Conservation (phyloP, 371 early-diverging fungal species). For the Saksenaea oblongispora region DNA sequence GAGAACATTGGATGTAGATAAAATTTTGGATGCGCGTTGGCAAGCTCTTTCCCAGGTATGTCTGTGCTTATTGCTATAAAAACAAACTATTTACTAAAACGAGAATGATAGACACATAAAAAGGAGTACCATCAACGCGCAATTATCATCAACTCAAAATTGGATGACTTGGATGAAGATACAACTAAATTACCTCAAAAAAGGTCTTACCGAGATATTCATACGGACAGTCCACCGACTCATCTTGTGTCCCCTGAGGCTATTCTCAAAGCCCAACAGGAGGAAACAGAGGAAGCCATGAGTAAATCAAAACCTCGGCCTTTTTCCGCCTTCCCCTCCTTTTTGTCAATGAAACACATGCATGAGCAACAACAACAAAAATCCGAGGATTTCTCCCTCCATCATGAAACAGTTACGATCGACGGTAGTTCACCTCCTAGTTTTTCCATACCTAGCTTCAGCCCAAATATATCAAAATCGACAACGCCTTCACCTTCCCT, state of each 20-base stretch:
- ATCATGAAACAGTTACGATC: background rate
- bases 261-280: conserved; percentile 43
- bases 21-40: conserved; percentile 11
- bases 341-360: conserved; percentile 25
- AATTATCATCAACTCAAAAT: conserved; percentile 15
- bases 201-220: conserved; percentile 5
- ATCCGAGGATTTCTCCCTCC: background rate
- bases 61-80: background rate
- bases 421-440: conserved; percentile 5
- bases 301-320: conserved; percentile 13
- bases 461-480: conserved; percentile 7
- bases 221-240: conserved; percentile 7
- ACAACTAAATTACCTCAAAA: conserved; percentile 5
- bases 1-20: background rate
- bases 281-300: conserved; percentile 44
- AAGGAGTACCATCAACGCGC: conserved; percentile 12
- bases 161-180: conserved; percentile 12
- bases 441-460: conserved; percentile 13
- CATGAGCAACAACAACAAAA: conserved; percentile 11
- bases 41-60: conserved; percentile 12
- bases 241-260: conserved; percentile 53
- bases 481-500: conserved; percentile 13
- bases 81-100: background rate
- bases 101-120: conserved; percentile 8
- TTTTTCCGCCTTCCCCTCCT: conserved; percentile 32